Percentiles rank a stretch among this genome's conserved stretches.
Evolutionary conservation across 208 protist species (phyloP).

Genomic region (Trypanosoma cruzi): DNA sequence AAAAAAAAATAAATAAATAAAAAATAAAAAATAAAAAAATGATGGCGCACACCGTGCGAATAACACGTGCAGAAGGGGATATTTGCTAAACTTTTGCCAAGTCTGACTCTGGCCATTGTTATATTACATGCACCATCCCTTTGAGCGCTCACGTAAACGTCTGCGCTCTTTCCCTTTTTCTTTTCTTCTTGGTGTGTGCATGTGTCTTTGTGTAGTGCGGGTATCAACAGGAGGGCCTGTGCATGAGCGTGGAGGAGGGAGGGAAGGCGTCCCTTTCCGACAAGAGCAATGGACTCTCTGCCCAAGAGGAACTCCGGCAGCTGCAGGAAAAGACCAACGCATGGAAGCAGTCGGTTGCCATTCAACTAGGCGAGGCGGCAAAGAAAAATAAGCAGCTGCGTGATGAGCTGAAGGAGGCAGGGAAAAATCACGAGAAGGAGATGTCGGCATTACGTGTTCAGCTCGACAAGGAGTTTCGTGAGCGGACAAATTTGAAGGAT

Average conservation of each 20-base stretch:
- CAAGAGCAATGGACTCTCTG: neutral
- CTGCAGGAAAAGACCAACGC: conserved; percentile 48
- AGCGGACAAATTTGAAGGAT: conserved; percentile 55
- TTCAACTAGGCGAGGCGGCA: conserved; percentile 61
- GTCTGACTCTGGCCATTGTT: too few species aligned
- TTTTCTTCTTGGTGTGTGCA: too few species aligned
- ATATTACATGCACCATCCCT: too few species aligned
- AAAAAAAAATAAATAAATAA: too few species aligned
- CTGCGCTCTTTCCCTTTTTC: too few species aligned
- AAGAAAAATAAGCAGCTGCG: conserved; percentile 75
- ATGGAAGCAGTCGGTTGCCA: conserved; percentile 66
- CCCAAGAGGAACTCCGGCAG: conserved; percentile 42
- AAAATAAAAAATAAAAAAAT: too few species aligned
- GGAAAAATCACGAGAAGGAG: conserved; percentile 31
- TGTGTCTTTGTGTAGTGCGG: neutral
- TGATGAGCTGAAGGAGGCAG: conserved; percentile 49
- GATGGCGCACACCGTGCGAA: too few species aligned
- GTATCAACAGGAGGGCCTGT: neutral
- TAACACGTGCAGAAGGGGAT: too few species aligned
- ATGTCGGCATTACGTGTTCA: conserved; percentile 53
- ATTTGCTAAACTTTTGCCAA: too few species aligned
- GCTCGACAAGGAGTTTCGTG: conserved; percentile 69
- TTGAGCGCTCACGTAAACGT: too few species aligned
- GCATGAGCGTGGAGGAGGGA: conserved; percentile 9
- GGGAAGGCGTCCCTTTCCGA: neutral